These are phyloP conservation scores for Gigaspora rosea DNA, from an alignment of 192 early-diverging fungal species.

Conservation along the genomic window DNA sequence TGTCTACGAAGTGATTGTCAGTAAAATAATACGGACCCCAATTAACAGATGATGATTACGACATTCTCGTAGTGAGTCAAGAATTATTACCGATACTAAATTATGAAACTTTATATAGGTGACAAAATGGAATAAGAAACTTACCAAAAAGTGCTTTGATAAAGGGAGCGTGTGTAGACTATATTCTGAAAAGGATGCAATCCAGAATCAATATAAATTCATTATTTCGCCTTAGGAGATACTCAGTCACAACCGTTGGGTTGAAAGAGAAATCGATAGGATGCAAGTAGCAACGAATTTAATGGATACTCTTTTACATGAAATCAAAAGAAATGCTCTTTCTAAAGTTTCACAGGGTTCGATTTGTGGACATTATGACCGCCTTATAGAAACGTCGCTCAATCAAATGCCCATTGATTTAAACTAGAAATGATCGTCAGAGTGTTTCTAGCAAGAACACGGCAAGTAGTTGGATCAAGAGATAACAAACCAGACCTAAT, in stretches of 20 bases:
- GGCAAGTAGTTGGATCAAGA: neutral
- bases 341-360: conserved; percentile 5
- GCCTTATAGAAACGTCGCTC: neutral
- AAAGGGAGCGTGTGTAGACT: neutral
- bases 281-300: conserved; percentile 13
- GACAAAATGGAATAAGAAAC: neutral
- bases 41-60: neutral
- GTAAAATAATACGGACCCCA: neutral
- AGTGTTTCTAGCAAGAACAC: conserved; percentile 11
- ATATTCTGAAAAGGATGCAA: conserved; percentile 2
- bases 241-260: neutral
- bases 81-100: neutral
- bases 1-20: no score
- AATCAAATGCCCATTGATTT: conserved; percentile 15
- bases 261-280: conserved; percentile 3
- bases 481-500: conserved; percentile 20
- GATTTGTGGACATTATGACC: conserved; percentile 2
- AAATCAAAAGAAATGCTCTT: conserved; percentile 11
- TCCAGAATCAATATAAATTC: conserved; percentile 18
- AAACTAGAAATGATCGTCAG: conserved; percentile 9
- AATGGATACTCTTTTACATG: conserved; percentile 23
- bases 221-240: neutral
- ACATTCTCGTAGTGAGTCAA: neutral
- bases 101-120: neutral
- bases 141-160: neutral